phyloP scores from a whole-genome alignment of 1,284 basidiomycete genomes.

The Boletus albobrunnescens region DNA sequence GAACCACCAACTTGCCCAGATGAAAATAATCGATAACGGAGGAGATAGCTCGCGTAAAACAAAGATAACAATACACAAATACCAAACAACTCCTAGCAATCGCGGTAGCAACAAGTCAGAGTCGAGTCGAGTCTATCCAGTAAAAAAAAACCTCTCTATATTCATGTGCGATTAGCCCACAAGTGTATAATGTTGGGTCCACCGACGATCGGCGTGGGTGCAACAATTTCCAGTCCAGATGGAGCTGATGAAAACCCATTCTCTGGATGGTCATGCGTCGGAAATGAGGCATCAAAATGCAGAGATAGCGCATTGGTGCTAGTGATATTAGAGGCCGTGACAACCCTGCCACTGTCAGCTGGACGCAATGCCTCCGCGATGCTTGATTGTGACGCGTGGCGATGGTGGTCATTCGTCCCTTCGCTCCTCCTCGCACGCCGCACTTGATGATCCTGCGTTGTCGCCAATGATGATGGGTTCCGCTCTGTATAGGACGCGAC shows the following conservation, averaged over 20 bases:
- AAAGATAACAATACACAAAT: slow-evolving; percentile 22
- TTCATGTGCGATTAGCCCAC: slow-evolving; percentile 33
- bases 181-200: slow-evolving; percentile 33
- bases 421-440: slow-evolving; percentile 26
- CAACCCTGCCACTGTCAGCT: slow-evolving; percentile 16
- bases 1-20: not conserved
- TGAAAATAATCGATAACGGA: not conserved
- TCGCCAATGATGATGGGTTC: slow-evolving; percentile 9
- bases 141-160: slow-evolving; percentile 9
- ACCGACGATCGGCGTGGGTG: slow-evolving; percentile 33
- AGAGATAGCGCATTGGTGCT: slow-evolving; percentile 33
- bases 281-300: slow-evolving; percentile 36
- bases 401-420: slow-evolving; percentile 14
- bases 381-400: slow-evolving; percentile 20
- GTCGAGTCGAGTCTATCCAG: not conserved
- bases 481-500: slow-evolving; percentile 17
- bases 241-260: slow-evolving; percentile 15
- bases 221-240: slow-evolving; percentile 32
- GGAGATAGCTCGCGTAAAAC: slow-evolving; percentile 12
- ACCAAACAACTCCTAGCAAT: slow-evolving; percentile 13
- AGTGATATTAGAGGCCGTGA: slow-evolving; percentile 19
- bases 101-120: not conserved
- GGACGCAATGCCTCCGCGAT: slow-evolving; percentile 22
- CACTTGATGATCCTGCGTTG: slow-evolving; percentile 14
- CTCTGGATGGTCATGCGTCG: slow-evolving; percentile 23